Base-by-base conservation (phyloP, 352 stramenopile species). In the Phytopythium vexans region DNA sequence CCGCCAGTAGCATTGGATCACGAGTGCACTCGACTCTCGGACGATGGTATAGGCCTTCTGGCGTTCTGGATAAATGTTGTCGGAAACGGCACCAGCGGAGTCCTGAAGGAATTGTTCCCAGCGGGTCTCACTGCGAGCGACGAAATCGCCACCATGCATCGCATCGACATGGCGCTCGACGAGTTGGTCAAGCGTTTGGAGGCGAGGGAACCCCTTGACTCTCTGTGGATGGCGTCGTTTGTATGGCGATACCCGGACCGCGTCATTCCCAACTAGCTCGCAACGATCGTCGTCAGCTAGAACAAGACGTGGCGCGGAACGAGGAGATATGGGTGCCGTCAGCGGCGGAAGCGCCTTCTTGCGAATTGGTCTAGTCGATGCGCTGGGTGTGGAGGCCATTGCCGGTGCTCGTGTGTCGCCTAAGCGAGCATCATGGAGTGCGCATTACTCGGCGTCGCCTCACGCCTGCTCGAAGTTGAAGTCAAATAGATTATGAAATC, bases 1-100 rank as follows among this genome's bases (percentile, higher is more conserved):
- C 48, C 72, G 56, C 75, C 75, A 87, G 0, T 60, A 62, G 35
- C 59, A 70, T 46, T 87, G 78, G 21, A 87, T 67, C 36, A 87
- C 78, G 6, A 88, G 40, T 31, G 70, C 65, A 1, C 64, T 70
- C 1, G 70, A 80, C 11, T 64, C 31, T 34, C 65, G 64, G 21
- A 70, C 63, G 4, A 64, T 52, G 11, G 39, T 54, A 8, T 58
- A 58, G 1, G 71, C 62, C 21, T 27, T 27, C 21, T 27, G 21
- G 21, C 21, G 21, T 27, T 27, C 21, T 27, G 21, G 21, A 27
- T 27, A 27, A 27, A 27, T 27, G 21, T 56, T 64, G 6, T 63
- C 53, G 31, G 49, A 68, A 52, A 58, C 61, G 2, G 54, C 58
- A 4, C 16, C 21, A 8, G 61, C 56, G 38, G 80, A 60, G 14